These are phyloP conservation scores for Syzygium malaccense DNA, from an alignment of 441 rosid species.

Conservation along the genomic window DNA sequence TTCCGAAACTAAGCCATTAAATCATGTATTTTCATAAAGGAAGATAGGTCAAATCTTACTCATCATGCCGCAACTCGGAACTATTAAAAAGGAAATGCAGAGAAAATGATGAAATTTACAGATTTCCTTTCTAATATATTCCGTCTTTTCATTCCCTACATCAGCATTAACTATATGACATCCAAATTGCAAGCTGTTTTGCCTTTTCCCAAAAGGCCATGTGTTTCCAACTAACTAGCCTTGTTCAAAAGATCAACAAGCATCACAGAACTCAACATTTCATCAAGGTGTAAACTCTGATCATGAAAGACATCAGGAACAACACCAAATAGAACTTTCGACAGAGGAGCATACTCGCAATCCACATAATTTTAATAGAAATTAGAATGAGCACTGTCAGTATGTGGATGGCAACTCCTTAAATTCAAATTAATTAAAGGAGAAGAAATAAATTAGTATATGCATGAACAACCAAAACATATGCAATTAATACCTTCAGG, in stretches of 20 bases:
- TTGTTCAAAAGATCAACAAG: not conserved
- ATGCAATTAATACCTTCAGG: constrained; percentile 49
- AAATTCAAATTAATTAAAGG: not conserved
- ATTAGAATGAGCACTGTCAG: not conserved
- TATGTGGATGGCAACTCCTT: not conserved
- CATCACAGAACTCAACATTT: not conserved
- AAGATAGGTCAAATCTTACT: not conserved
- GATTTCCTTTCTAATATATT: not conserved
- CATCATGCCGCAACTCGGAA: not conserved
- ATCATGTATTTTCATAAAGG: not conserved
- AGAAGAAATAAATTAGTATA: not conserved
- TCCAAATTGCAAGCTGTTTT: not conserved
- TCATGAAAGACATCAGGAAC: not conserved
- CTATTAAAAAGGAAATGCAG: not conserved
- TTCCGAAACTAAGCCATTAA: not conserved
- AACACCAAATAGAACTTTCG: not conserved
- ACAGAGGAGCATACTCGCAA: not conserved
- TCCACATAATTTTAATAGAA: not conserved
- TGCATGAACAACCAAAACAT: constrained; percentile 2
- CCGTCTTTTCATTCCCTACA: not conserved
- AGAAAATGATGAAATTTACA: not conserved
- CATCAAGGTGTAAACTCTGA: not conserved
- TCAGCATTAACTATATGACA: not conserved
- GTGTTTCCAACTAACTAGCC: not conserved
- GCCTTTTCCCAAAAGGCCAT: not conserved